These are phyloP conservation scores for Penicillium sp. DNA, from an alignment of 2,329 filamentous ascomycete genomes.

Conservation along the genomic window DNA sequence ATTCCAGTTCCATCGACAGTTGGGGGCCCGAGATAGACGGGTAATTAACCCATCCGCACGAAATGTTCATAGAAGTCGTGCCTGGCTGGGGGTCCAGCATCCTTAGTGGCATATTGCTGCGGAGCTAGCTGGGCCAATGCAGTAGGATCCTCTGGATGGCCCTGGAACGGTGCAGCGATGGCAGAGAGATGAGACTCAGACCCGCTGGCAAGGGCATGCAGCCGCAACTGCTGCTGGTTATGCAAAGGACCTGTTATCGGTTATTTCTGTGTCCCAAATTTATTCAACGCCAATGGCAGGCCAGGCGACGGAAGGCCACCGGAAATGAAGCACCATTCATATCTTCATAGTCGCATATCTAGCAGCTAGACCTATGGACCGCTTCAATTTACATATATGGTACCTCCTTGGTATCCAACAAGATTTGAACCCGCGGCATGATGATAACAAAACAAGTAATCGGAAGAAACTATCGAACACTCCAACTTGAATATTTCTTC, in stretches of 20 bases:
- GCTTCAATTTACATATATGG: too few species aligned
- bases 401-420: too few species aligned
- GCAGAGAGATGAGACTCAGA: neutral
- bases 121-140: constrained; percentile 10
- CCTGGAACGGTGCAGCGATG: constrained; percentile 8
- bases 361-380: too few species aligned
- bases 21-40: constrained; percentile 29
- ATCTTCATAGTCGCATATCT: too few species aligned
- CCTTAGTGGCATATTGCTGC: constrained; percentile 17
- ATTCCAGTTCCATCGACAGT: constrained; percentile 34
- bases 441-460: too few species aligned
- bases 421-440: too few species aligned
- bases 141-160: constrained; percentile 9
- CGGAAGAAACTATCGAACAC: too few species aligned
- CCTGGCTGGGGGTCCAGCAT: constrained; percentile 12
- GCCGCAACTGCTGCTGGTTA: constrained; percentile 2
- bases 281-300: neutral
- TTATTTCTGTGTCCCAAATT: neutral
- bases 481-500: too few species aligned
- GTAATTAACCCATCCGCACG: constrained; percentile 20
- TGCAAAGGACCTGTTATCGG: constrained; percentile 4
- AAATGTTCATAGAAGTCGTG: constrained; percentile 9
- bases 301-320: too few species aligned
- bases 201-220: constrained; percentile 10
- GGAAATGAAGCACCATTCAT: too few species aligned